These are phyloP conservation scores for Chrysanthemum seticuspe DNA, from an alignment of 129 eudicot species.

Conservation along the genomic window DNA sequence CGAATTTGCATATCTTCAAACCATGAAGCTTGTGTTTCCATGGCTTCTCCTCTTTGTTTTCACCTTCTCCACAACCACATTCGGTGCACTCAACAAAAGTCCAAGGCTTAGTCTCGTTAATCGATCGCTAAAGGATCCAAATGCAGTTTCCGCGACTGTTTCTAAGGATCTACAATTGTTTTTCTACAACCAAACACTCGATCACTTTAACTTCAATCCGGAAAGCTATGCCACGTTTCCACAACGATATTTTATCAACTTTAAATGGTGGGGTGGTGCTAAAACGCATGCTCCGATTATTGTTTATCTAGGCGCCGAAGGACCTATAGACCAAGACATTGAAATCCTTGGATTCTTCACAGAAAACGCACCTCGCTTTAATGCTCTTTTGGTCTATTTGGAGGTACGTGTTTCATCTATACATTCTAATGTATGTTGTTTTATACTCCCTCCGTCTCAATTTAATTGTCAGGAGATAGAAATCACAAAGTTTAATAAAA, in stretches of 20 bases:
- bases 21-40: slow-evolving; percentile 16
- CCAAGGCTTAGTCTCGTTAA: slow-evolving; percentile 30
- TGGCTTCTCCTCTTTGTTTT: slow-evolving; percentile 20
- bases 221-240: slow-evolving; percentile 61
- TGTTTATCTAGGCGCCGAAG: slow-evolving; percentile 67
- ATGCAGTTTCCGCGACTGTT: neutral
- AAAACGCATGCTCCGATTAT: slow-evolving; percentile 49
- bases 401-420: slow-evolving; percentile 45
- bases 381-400: slow-evolving; percentile 54
- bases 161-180: slow-evolving; percentile 18
- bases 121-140: slow-evolving; percentile 3
- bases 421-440: neutral
- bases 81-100: slow-evolving; percentile 16
- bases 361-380: slow-evolving; percentile 55
- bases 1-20: neutral
- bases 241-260: slow-evolving; percentile 61
- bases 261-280: slow-evolving; percentile 68
- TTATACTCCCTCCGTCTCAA: too few species aligned
- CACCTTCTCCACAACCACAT: slow-evolving; percentile 12
- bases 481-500: too few species aligned
- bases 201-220: slow-evolving; percentile 68
- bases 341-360: slow-evolving; percentile 33
- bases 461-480: too few species aligned
- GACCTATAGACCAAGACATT: slow-evolving; percentile 32
- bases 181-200: slow-evolving; percentile 62